Evolutionary conservation across 257 asterid genomes (phyloP), one percentile per base, ranked within the genome.

Genomic region (Mentha longifolia): DNA sequence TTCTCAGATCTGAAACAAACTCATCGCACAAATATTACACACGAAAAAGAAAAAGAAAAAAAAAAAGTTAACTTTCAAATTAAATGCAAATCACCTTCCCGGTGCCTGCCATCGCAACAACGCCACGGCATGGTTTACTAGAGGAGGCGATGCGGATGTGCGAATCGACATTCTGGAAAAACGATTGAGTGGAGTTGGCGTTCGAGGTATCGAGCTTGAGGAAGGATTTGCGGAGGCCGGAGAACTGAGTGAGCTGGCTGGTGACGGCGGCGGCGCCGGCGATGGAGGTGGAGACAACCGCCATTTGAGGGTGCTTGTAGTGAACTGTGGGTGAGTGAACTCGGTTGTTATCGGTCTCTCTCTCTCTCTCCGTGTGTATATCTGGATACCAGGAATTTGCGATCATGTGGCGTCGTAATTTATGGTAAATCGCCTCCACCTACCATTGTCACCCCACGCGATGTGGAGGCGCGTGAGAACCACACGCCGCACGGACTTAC

Each of bases 41-140:
- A 17, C 6, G 19, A 58, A 42, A 11, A n/a, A n/a, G n/a, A n/a
- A n/a, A n/a, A n/a, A n/a, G n/a, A n/a, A n/a, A 1, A 14, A 60
- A 35, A 35, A 35, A 35, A 35, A 35, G 12, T 42, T 15, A 4
- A 35, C 7, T 5, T 35, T 42, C 14, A 42, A 42, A 42, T 42
- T 11, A 50, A 69, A 77, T 64, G 67, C 25, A 42, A 50, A 17
- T 19, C 35, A 92, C 99, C 96, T 95, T 95, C 60, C 99, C 99
- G 13, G 98, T 67, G 37, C 95, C 95, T 19, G 97, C 95, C 99
- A 95, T 95, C 58, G 96, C 52, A 60, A 90, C 84, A 35, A 95
- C 92, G 22, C 85, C 79, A 1, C 96, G 91, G 78, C 80, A 85
- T 35, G 82, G 84, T 71, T 72, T 85, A 11, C 30, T n/a, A 43